A percentile compares a stretch with the other conserved stretches of the same genome.
These are phyloP conservation scores for Diaporthe citrichinensis DNA, from an alignment of 2,329 filamentous ascomycete genomes.

Conservation along the genomic window DNA sequence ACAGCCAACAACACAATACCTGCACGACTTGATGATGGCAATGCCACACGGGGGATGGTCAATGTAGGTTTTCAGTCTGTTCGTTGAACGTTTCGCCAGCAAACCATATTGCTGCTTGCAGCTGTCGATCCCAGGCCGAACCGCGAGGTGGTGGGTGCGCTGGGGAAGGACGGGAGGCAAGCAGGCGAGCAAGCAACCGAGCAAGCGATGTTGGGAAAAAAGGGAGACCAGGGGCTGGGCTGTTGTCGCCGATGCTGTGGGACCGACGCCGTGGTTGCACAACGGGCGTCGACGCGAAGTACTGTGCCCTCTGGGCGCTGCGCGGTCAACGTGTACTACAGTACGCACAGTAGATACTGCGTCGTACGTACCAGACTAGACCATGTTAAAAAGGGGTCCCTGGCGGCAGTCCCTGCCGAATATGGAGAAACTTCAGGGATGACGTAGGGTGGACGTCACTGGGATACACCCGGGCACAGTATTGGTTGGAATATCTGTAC, in stretches of 20 bases:
- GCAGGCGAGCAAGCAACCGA: not conserved
- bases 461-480: slow-evolving; percentile 5
- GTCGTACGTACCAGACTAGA: not conserved
- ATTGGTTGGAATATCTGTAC: not conserved
- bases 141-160: slow-evolving; percentile 21
- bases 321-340: not conserved
- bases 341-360: not conserved
- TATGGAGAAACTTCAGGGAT: slow-evolving; percentile 27
- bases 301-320: slow-evolving; percentile 19
- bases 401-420: slow-evolving; percentile 31
- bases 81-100: slow-evolving; percentile 26
- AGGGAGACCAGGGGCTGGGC: slow-evolving; percentile 4
- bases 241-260: slow-evolving; percentile 23
- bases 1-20: not conserved
- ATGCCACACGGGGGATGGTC: not conserved
- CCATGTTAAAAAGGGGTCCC: slow-evolving; percentile 28
- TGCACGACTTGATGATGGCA: not conserved
- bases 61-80: slow-evolving; percentile 13
- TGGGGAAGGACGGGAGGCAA: slow-evolving; percentile 7
- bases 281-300: slow-evolving; percentile 21
- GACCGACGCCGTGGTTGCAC: slow-evolving; percentile 28
- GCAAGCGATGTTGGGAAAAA: slow-evolving; percentile 3
- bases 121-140: slow-evolving; percentile 8
- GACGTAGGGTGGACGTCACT: slow-evolving; percentile 26
- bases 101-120: slow-evolving; percentile 15